A percentile compares a stretch with the other conserved stretches of the same genome.
Conservation (phyloP, 2,329 filamentous ascomycete species). For the Paraphaeosphaeria sporulosa region DNA sequence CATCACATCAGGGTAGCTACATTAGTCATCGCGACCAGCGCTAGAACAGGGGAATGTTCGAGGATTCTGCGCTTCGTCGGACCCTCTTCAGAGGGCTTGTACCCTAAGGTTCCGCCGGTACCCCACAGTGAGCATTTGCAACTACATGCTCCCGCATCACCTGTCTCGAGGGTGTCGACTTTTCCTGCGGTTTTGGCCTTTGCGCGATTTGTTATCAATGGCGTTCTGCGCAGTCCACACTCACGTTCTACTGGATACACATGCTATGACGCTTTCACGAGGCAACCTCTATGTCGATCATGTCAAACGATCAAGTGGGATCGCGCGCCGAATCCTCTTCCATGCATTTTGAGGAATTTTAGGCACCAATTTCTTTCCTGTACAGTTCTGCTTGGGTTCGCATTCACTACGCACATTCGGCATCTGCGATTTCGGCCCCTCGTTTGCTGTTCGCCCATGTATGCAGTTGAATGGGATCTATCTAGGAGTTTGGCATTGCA, state of each 20-base stretch:
- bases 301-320: conserved; percentile 4
- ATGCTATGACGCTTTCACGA: conserved; percentile 10
- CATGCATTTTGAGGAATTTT: neutral
- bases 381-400: neutral
- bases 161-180: conserved; percentile 8
- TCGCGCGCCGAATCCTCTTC: neutral
- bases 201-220: conserved; percentile 14
- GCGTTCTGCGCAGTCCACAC: conserved; percentile 4
- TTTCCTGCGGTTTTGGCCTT: conserved; percentile 14
- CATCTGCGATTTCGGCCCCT: conserved; percentile 7
- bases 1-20: neutral
- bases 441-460: conserved; percentile 3
- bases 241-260: conserved; percentile 1
- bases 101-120: neutral
- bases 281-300: conserved; percentile 3
- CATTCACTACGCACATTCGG: conserved; percentile 6
- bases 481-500: conserved; percentile 13
- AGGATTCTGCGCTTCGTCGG: neutral
- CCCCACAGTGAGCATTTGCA: conserved; percentile 21
- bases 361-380: neutral
- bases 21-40: neutral
- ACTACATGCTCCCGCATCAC: conserved; percentile 19
- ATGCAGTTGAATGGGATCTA: conserved; percentile 6
- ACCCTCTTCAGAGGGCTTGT: neutral
- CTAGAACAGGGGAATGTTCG: neutral